phyloP scores from a whole-genome alignment of 768 basidiomycete genomes.

The Leccinum subgranulosum region DNA sequence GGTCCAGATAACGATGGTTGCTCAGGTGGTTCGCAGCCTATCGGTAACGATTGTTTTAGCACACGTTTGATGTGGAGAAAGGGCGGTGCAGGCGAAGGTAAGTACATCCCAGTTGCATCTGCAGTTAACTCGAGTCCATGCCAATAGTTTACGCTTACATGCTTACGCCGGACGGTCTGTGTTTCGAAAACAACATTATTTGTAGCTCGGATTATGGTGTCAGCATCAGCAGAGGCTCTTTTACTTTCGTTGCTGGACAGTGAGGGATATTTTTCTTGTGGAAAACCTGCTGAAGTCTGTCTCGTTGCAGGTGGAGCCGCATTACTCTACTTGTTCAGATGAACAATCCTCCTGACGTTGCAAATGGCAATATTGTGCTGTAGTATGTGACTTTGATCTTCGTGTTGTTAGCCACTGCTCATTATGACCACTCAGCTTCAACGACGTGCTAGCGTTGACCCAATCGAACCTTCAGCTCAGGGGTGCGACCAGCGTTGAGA shows the following conservation, averaged over 20 bases:
- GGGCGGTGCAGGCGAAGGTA: constrained; percentile 66
- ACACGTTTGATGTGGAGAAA: constrained; percentile 75
- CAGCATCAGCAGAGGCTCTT: constrained; percentile 67
- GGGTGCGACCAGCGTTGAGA: constrained; percentile 44
- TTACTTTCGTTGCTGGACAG: constrained; percentile 59
- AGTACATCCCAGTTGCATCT: constrained; percentile 13
- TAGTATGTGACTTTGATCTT: constrained; percentile 46
- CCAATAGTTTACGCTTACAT: constrained; percentile 77
- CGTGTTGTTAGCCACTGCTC: neutral
- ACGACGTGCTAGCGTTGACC: constrained; percentile 59
- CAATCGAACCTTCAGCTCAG: constrained; percentile 67
- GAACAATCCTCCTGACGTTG: constrained; percentile 61
- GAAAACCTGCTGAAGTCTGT: neutral
- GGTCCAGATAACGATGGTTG: constrained; percentile 62
- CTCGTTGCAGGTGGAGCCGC: constrained; percentile 54
- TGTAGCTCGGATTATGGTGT: constrained; percentile 79
- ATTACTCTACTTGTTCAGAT: constrained; percentile 75
- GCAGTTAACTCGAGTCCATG: neutral
- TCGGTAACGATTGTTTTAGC: constrained; percentile 70
- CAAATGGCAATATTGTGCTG: constrained; percentile 72
- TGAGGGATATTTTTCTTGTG: constrained; percentile 36
- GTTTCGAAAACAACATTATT: constrained; percentile 47
- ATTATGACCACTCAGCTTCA: constrained; percentile 45
- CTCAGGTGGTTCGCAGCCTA: constrained; percentile 62
- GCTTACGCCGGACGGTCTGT: constrained; percentile 59